Base-by-base conservation (phyloP, 2,329 filamentous ascomycete species). In the Hypoxylon sp. region DNA sequence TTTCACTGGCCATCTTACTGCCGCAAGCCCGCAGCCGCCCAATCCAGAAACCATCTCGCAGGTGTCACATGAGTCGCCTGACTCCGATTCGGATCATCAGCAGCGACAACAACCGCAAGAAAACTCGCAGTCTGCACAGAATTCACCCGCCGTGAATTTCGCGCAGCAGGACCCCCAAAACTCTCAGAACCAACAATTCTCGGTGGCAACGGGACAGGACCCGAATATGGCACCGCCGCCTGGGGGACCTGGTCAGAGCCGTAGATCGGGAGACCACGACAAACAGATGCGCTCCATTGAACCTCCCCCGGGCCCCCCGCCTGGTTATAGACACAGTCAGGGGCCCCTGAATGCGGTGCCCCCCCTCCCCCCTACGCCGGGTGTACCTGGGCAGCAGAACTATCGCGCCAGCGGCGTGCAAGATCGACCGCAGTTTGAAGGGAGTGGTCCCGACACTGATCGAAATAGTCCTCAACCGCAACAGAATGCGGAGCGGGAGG, bases 21-120 rank as follows among this genome's bases (percentile, higher is more conserved):
- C 73, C 30, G 69, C 73, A 51, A 70, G 58, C 49, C 66, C 78
- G 36, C 80, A 82, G 67, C 78, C 77, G 36, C 80, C 80, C 59
- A 89, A 87, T 72, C 78, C 85, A 26, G 87, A 90, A 75, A 88
- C 87, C 4, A 76, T 87, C 36, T 89, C 87, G 5, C 87, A 89
- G 75, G 75, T 87, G 70, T 90, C 88, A 73, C 83, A 85, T 80
- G 88, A 90, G 63, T 89, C 87, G 32, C 84, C 83, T 33, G 75
- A 82, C 16, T 79, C 80, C 42, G 86, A 88, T 67, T 79, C 80
- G 38, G 85, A 86, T 64, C 78, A 79, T 53, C 73, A 62, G 59
- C 73, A 65, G n/a, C 64, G 63, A 26, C 62, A 56, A 52, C 72
- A 48, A 50, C 48, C 38, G 28, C 73, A 79, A 65, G 74, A 77